phyloP scores from a whole-genome alignment of 1,284 basidiomycete species.

The Trichosporon asahii region DNA sequence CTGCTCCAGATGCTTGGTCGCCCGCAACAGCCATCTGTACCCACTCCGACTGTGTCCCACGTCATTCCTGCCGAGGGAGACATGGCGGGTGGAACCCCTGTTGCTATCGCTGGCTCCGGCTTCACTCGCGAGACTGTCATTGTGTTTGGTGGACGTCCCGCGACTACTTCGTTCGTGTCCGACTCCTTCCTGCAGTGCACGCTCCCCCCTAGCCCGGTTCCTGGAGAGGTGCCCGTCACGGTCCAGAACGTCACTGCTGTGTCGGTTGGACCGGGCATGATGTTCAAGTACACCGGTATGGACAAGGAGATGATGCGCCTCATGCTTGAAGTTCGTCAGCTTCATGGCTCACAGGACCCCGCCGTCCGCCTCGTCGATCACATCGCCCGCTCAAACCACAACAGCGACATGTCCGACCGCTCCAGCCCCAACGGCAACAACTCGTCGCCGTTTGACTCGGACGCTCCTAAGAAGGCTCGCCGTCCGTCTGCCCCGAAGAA shows the following conservation, averaged over 20 bases:
- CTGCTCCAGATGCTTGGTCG: conserved; percentile 22
- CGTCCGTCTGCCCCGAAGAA: conserved; percentile 17
- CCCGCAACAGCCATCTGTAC: conserved; percentile 10
- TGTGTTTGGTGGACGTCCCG: conserved; percentile 78
- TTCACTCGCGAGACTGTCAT: conserved; percentile 66
- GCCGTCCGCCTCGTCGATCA: conserved; percentile 43
- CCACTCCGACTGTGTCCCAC: conserved; percentile 50
- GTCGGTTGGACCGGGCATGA: conserved; percentile 29
- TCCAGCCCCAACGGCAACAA: conserved; percentile 27
- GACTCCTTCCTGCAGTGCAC: conserved; percentile 91
- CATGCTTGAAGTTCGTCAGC: conserved; percentile 40
- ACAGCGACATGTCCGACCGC: conserved; percentile 35
- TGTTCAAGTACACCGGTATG: conserved; percentile 42
- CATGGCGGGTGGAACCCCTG: conserved; percentile 87
- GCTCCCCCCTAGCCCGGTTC: conserved; percentile 73
- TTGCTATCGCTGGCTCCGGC: conserved; percentile 87
- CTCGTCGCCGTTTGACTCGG: conserved; percentile 24
- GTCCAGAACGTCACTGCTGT: conserved; percentile 58
- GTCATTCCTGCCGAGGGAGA: conserved; percentile 90
- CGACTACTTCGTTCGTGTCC: conserved; percentile 86
- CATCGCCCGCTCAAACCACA: conserved; percentile 28
- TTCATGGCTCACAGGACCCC: conserved; percentile 37
- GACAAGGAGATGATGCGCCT: conserved; percentile 48
- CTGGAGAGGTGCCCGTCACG: conserved; percentile 87
- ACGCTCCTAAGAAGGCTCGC: conserved; percentile 43